Conservation (phyloP, 148 eudicot species). For the Limonium bicolor region DNA sequence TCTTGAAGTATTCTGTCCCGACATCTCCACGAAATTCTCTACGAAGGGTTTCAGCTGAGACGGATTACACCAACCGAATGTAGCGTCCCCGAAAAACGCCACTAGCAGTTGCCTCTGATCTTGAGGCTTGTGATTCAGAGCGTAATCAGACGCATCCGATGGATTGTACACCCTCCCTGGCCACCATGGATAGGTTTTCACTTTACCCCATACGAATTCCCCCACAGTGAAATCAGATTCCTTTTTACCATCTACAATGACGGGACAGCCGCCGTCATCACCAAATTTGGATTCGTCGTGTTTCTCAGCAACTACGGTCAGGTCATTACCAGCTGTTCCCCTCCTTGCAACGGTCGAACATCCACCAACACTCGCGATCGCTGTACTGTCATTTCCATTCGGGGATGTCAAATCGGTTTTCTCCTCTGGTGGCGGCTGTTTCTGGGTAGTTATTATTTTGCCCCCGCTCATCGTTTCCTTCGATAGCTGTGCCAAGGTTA, state of each 20-base stretch:
- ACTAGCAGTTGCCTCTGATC: conserved; percentile 43
- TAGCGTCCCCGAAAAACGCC: conserved; percentile 70
- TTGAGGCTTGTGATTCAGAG: conserved; percentile 25
- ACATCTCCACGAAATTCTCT: conserved; percentile 41
- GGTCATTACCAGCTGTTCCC: no score
- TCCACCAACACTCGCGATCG: no score
- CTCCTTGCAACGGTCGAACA: no score
- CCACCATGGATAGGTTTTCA: conserved; percentile 74
- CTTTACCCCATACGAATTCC: conserved; percentile 70
- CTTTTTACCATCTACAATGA: conserved; percentile 12
- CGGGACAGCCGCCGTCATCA: no score
- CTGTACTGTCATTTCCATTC: no score
- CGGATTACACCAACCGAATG: conserved; percentile 66
- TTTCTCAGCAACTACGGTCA: no score
- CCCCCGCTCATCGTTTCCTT: no score
- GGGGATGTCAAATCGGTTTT: no score
- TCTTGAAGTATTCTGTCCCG: conserved; percentile 36
- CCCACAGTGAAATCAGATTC: conserved; percentile 35
- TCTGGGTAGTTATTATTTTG: no score
- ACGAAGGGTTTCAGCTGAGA: conserved; percentile 56
- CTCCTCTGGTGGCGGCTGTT: no score
- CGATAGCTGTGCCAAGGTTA: no score
- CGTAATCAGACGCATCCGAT: conserved; percentile 49
- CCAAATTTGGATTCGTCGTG: no score
- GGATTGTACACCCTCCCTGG: conserved; percentile 63